These are phyloP conservation scores for Elsinoe australis DNA, from an alignment of 2,329 filamentous ascomycete species.

Conservation along the genomic window DNA sequence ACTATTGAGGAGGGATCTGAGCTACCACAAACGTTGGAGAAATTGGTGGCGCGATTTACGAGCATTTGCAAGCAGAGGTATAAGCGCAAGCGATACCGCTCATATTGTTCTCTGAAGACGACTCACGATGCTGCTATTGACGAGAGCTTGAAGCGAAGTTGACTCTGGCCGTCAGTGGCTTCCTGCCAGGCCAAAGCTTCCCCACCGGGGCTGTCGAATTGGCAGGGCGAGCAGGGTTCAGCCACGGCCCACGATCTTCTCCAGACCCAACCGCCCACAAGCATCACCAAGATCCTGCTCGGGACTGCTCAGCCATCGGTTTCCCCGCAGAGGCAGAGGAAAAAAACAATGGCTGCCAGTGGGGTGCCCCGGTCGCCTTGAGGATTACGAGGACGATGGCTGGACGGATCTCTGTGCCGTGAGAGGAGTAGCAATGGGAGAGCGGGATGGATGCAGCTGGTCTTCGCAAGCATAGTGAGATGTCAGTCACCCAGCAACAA, in stretches of 20 bases:
- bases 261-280: not conserved
- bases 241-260: not conserved
- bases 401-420: not conserved
- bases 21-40: no score
- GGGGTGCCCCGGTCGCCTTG: no score
- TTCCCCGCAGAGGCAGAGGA: constrained; percentile 2
- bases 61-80: no score
- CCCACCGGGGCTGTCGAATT: constrained; percentile 11
- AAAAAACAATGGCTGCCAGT: not conserved
- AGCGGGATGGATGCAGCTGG: not conserved
- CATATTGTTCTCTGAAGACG: no score
- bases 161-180: constrained; percentile 9
- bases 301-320: constrained; percentile 8
- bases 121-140: no score
- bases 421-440: not conserved
- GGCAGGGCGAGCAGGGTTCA: not conserved
- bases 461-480: not conserved
- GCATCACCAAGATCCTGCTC: constrained; percentile 8
- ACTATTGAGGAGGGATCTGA: no score
- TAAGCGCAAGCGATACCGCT: no score
- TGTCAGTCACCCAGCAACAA: not conserved
- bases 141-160: constrained; percentile 18
- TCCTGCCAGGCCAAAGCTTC: constrained; percentile 5
- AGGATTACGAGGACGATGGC: no score
- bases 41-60: no score